Evolutionary conservation across 345 rosid genomes (phyloP).

Genomic region (Crucihimalaya himalaica): DNA sequence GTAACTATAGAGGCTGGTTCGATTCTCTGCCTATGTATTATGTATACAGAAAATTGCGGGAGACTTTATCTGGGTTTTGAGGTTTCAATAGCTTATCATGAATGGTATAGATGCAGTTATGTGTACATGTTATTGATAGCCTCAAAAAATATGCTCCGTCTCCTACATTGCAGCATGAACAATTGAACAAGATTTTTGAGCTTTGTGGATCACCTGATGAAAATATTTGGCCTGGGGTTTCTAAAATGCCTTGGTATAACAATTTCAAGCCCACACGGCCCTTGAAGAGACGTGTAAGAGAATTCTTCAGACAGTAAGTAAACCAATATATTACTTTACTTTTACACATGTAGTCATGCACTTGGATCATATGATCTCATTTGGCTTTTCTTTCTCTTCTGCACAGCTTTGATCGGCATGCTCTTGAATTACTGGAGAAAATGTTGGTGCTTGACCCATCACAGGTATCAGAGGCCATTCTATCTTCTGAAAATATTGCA

Average conservation of each 20-base stretch:
- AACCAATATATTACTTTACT: neutral
- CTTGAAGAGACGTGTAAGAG: slow-evolving; percentile 71
- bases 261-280: slow-evolving; percentile 61
- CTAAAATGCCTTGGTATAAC: slow-evolving; percentile 68
- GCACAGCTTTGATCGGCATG: slow-evolving; percentile 81
- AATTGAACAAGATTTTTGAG: slow-evolving; percentile 68
- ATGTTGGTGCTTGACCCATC: slow-evolving; percentile 91
- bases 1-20: slow-evolving; percentile 1
- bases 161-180: slow-evolving; percentile 52
- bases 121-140: neutral
- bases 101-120: neutral
- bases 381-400: slow-evolving; percentile 12
- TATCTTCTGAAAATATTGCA: slow-evolving; percentile 5
- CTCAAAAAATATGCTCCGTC: neutral
- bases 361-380: slow-evolving; percentile 21
- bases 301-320: slow-evolving; percentile 80
- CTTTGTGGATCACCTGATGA: slow-evolving; percentile 78
- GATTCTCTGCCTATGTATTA: neutral
- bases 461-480: slow-evolving; percentile 54
- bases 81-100: neutral
- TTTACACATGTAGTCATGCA: neutral
- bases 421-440: slow-evolving; percentile 86
- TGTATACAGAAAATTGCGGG: neutral
- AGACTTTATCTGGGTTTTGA: slow-evolving; percentile 2
- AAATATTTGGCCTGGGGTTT: slow-evolving; percentile 65